Percentiles rank a stretch among this genome's conserved stretches.
These are phyloP conservation scores for Malassezia arunalokei DNA, from an alignment of 1,284 basidiomycete species.

Conservation along the genomic window DNA sequence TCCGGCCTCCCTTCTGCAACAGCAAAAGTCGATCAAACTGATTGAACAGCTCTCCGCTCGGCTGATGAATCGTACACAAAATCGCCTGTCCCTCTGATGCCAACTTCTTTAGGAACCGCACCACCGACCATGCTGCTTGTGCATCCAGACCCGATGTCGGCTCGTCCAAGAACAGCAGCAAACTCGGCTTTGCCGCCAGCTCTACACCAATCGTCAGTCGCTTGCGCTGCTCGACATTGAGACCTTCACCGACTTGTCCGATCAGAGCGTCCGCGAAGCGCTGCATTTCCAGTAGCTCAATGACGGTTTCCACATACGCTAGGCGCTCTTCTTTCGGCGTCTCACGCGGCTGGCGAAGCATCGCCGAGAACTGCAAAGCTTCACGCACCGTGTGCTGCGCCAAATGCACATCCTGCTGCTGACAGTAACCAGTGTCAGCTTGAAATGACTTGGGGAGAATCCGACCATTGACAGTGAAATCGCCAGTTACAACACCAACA, in stretches of 20 bases:
- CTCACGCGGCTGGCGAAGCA: conserved; percentile 29
- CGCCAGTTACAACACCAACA: conserved; percentile 26
- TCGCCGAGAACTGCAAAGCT: conserved; percentile 31
- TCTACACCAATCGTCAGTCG: conserved; percentile 35
- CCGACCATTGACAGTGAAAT: conserved; percentile 23
- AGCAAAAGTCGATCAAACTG: conserved; percentile 32
- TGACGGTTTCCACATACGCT: conserved; percentile 30
- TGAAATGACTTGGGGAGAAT: conserved; percentile 29
- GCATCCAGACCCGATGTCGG: conserved; percentile 36
- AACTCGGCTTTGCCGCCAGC: conserved; percentile 32
- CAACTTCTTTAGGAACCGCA: conserved; percentile 44
- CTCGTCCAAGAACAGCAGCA: conserved; percentile 40
- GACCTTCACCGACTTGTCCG: conserved; percentile 24
- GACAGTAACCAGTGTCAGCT: conserved; percentile 26
- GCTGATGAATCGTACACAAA: conserved; percentile 47
- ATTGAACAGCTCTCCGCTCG: conserved; percentile 36
- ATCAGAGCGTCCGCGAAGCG: conserved; percentile 31
- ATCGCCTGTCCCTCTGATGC: conserved; percentile 41
- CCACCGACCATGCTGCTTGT: conserved; percentile 29
- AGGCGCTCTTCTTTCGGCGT: conserved; percentile 24
- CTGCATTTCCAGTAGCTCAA: conserved; percentile 33
- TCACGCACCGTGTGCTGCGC: conserved; percentile 27
- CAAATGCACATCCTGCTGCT: conserved; percentile 36
- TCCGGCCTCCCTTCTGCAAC: conserved; percentile 31
- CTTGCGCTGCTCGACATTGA: conserved; percentile 36